phyloP scores from a whole-genome alignment of 805 yeast species.

The Cyberlindnera petersonii region DNA sequence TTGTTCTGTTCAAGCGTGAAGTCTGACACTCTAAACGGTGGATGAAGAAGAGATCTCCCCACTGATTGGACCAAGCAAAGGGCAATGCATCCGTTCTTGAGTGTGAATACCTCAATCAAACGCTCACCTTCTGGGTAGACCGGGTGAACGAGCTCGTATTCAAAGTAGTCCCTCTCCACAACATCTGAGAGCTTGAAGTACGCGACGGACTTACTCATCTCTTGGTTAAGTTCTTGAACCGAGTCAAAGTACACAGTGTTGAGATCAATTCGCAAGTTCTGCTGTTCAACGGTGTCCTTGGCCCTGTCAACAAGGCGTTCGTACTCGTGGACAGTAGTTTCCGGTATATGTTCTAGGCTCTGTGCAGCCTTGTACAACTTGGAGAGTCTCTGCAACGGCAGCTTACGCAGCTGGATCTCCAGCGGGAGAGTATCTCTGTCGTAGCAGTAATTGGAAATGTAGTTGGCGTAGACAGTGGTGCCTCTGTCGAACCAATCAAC shows the following conservation, averaged over 20 bases:
- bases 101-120: slow-evolving; percentile 20
- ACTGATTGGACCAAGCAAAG: slow-evolving; percentile 21
- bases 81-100: slow-evolving; percentile 20
- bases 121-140: slow-evolving; percentile 2
- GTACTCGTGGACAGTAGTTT: slow-evolving; percentile 2
- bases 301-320: slow-evolving; percentile 15
- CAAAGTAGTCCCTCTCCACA: slow-evolving; percentile 26
- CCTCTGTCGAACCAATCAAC: slow-evolving; percentile 15
- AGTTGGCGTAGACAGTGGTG: slow-evolving; percentile 10
- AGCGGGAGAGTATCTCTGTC: slow-evolving; percentile 11
- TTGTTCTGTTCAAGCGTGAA: slow-evolving; percentile 16
- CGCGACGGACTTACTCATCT: slow-evolving; percentile 8
- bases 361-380: slow-evolving; percentile 12
- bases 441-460: slow-evolving; percentile 10
- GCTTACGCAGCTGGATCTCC: slow-evolving; percentile 15
- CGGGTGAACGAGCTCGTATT: slow-evolving; percentile 17
- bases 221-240: slow-evolving; percentile 15
- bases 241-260: slow-evolving; percentile 18
- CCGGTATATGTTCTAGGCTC: slow-evolving; percentile 8
- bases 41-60: slow-evolving; percentile 26
- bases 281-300: slow-evolving; percentile 20
- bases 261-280: slow-evolving; percentile 21
- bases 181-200: slow-evolving; percentile 22
- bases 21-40: slow-evolving; percentile 20
- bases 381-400: slow-evolving; percentile 16